A percentile compares a stretch with the other conserved stretches of the same genome.
Conservation (phyloP, 495 filamentous ascomycete species). For the Aspergillus biplanus region DNA sequence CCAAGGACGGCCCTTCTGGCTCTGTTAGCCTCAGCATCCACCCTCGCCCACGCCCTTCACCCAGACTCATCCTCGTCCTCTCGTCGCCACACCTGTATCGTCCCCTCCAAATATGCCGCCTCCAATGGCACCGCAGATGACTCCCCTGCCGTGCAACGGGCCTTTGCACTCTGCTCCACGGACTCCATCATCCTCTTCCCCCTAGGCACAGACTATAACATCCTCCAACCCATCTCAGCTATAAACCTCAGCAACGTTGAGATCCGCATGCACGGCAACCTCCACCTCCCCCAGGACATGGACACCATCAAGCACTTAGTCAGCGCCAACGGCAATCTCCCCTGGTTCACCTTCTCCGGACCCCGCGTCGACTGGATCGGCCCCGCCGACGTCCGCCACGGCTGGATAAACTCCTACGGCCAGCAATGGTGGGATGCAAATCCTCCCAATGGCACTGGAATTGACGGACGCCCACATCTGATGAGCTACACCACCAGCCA, state of each 20-base stretch:
- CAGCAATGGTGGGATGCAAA: slow-evolving; percentile 52
- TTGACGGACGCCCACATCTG: slow-evolving; percentile 40
- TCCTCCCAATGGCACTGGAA: slow-evolving; percentile 38
- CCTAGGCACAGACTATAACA: slow-evolving; percentile 43
- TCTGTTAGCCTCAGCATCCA: slow-evolving; percentile 1
- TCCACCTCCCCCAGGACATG: slow-evolving; percentile 44
- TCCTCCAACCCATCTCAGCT: slow-evolving; percentile 40
- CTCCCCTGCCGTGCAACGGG: slow-evolving; percentile 33
- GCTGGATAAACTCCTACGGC: slow-evolving; percentile 51
- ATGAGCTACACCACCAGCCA: slow-evolving; percentile 42
- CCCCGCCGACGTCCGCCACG: slow-evolving; percentile 34
- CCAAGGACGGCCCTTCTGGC: slow-evolving; percentile 7
- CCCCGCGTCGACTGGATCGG: slow-evolving; percentile 39
- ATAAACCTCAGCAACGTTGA: slow-evolving; percentile 45
- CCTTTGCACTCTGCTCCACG: slow-evolving; percentile 37
- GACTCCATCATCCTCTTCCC: slow-evolving; percentile 41
- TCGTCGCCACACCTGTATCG: slow-evolving; percentile 16
- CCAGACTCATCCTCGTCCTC: background rate
- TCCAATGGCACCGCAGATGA: slow-evolving; percentile 41
- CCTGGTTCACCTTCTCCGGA: slow-evolving; percentile 42
- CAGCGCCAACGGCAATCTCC: slow-evolving; percentile 26
- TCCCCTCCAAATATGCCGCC: slow-evolving; percentile 15
- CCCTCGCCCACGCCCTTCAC: background rate
- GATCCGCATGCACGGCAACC: slow-evolving; percentile 43
- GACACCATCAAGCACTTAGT: slow-evolving; percentile 37